Base-by-base conservation (phyloP, 495 filamentous ascomycete genomes). In the Parachaetomium inaequale region DNA sequence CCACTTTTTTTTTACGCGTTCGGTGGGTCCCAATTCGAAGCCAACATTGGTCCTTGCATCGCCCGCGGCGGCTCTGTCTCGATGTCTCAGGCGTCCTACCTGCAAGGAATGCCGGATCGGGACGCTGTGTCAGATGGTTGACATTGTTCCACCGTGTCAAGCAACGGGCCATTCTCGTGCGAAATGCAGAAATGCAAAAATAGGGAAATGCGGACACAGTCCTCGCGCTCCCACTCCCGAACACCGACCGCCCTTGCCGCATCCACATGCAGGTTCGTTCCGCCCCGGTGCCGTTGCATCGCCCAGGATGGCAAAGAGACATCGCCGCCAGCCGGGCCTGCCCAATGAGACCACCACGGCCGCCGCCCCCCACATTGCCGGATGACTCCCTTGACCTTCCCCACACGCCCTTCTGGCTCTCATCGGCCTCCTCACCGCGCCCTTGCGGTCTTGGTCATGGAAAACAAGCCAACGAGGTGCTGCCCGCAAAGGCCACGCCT, bases 281-380 rank as follows among this genome's bases (percentile, higher is more conserved):
- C 60, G 52, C 60, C 29, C 60, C 50, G 51, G 28, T 31, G 32
- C 49, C 45, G 42, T 62, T 28, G 23, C 53, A 57, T 57, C 51
- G 29, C 31, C 61, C n/a, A 14, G 61, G 45, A 28, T 63, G 26
- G 23, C 7, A 4, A 1, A n/a, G 8, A 38, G 1, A 23, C 6
- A 50, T 5, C 7, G 42, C 19, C 26, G n/a, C 14, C 42, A 34
- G 15, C 29, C 36, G 12, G n/a, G 32, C 10, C 32, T 53, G 25
- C 8, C 59, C 59, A 62, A 62, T 62, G 52, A 50, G 29, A 56
- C 32, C 2, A 15, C 2, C 17, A 15, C 2, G 5, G 14, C 49
- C 28, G 5, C 29, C 4, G 2, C 17, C 32, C 21, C 52, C 52
- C 52, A 55, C 52, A 40, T 42, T n/a, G 34, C 52, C 52, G 52